A percentile compares a stretch with the other conserved stretches of the same genome.
phyloP scores from a whole-genome alignment of 768 basidiomycete species.

The Stropharia rugosoannulata region DNA sequence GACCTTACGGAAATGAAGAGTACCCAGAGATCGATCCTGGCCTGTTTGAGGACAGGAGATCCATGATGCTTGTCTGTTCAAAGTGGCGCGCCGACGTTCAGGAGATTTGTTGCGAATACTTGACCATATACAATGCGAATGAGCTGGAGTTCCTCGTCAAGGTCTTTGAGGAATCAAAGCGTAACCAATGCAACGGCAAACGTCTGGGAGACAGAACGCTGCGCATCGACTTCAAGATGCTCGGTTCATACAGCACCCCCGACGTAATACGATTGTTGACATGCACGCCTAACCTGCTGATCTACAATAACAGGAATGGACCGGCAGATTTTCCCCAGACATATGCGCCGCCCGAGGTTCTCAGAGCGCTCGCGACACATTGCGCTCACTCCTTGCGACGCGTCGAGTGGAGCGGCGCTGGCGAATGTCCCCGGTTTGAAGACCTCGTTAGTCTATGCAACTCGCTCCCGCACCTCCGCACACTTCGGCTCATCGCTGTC shows the following conservation, averaged over 20 bases:
- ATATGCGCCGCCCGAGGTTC: constrained; percentile 30
- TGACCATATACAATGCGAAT: constrained; percentile 33
- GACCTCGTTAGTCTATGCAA: constrained; percentile 38
- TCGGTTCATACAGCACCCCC: constrained; percentile 24
- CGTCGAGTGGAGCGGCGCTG: constrained; percentile 42
- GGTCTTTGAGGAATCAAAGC: constrained; percentile 27
- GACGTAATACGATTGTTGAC: constrained; percentile 35
- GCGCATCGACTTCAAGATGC: constrained; percentile 41
- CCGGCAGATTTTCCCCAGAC: constrained; percentile 13
- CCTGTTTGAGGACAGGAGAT: constrained; percentile 26
- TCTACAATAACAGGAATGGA: constrained; percentile 40
- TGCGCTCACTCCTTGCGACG: constrained; percentile 36
- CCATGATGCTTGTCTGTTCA: constrained; percentile 35
- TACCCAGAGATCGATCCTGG: constrained; percentile 28
- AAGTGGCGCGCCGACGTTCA: constrained; percentile 34
- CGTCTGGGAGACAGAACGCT: constrained; percentile 37
- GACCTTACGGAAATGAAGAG: constrained; percentile 28
- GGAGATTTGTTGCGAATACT: constrained; percentile 39
- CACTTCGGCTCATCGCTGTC: constrained; percentile 41
- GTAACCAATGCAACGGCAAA: constrained; percentile 22
- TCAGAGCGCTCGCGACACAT: constrained; percentile 29
- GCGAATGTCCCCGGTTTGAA: constrained; percentile 39
- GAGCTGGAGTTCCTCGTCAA: constrained; percentile 33
- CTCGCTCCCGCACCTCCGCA: constrained; percentile 30
- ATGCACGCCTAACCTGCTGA: constrained; percentile 42